These are phyloP conservation scores for Tripterygium wilfordii DNA, from an alignment of 177 flowering plant genomes.

Conservation along the genomic window DNA sequence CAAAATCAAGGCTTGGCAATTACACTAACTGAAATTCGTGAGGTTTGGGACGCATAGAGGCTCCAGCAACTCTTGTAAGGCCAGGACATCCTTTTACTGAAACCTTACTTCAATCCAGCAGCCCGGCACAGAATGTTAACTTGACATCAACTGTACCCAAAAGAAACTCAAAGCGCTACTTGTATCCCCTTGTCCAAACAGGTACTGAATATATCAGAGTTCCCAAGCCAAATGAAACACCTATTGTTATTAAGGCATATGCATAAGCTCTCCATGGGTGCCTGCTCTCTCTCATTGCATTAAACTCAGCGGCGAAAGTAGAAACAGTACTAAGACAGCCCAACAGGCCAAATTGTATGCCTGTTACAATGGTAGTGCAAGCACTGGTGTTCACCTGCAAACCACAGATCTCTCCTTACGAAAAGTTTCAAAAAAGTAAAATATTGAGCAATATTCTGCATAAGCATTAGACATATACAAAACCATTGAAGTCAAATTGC, in stretches of 20 bases:
- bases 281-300: constrained; percentile 63
- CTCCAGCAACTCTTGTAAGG: too few species aligned
- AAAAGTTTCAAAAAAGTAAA: not conserved
- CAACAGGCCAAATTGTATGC: constrained; percentile 77
- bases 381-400: constrained; percentile 52
- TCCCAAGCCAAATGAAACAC: constrained; percentile 46
- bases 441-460: not conserved
- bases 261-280: constrained; percentile 70
- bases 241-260: constrained; percentile 52
- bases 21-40: too few species aligned
- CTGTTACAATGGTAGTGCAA: constrained; percentile 44
- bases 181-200: constrained; percentile 52
- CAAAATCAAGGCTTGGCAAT: too few species aligned
- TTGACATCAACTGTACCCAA: too few species aligned
- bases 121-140: too few species aligned
- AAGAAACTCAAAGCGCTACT: too few species aligned
- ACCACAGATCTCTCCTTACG: not conserved
- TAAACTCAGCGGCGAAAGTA: constrained; percentile 76
- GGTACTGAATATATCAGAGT: constrained; percentile 56
- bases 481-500: too few species aligned
- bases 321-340: constrained; percentile 96
- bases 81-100: too few species aligned
- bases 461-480: too few species aligned
- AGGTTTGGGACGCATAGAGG: too few species aligned
- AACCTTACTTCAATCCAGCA: too few species aligned